Evolutionary conservation across 1,284 basidiomycete genomes (phyloP).

Genomic region (Pseudozyma sp.): DNA sequence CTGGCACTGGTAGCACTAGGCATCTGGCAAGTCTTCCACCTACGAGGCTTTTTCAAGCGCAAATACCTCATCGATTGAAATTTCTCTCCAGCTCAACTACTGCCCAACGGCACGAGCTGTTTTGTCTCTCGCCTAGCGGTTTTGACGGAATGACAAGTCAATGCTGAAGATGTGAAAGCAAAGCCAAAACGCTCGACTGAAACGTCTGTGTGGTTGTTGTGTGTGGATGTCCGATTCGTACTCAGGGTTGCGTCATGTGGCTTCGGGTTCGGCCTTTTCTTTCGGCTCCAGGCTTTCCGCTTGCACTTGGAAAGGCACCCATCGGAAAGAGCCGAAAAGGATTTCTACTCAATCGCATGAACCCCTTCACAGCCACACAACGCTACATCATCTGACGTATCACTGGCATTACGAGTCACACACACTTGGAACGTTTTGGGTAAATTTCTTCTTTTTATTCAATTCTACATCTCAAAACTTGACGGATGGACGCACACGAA

Average conservation of each 20-base stretch:
- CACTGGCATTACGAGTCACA: neutral
- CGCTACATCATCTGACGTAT: neutral
- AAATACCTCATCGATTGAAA: slow-evolving; percentile 93
- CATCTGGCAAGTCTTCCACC: slow-evolving; percentile 92
- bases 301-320: neutral
- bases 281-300: neutral
- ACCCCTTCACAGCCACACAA: neutral
- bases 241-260: too few relatives aligned
- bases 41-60: slow-evolving; percentile 93
- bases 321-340: neutral
- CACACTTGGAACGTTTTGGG: neutral
- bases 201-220: too few relatives aligned
- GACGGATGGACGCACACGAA: neutral
- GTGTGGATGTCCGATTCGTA: too few relatives aligned
- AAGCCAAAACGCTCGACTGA: too few relatives aligned
- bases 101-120: too few relatives aligned
- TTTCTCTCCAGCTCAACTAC: neutral
- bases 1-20: slow-evolving; percentile 84
- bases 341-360: too few relatives aligned
- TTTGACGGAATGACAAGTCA: too few relatives aligned
- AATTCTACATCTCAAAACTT: too few relatives aligned
- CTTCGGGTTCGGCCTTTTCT: neutral
- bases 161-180: too few relatives aligned
- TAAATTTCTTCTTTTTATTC: too few relatives aligned
- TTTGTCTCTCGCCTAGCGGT: too few relatives aligned